Evolutionary conservation across 2,329 filamentous ascomycete genomes (phyloP), one percentile per base, ranked within the genome.

Genomic region (Aspergillus puulaauensis): DNA sequence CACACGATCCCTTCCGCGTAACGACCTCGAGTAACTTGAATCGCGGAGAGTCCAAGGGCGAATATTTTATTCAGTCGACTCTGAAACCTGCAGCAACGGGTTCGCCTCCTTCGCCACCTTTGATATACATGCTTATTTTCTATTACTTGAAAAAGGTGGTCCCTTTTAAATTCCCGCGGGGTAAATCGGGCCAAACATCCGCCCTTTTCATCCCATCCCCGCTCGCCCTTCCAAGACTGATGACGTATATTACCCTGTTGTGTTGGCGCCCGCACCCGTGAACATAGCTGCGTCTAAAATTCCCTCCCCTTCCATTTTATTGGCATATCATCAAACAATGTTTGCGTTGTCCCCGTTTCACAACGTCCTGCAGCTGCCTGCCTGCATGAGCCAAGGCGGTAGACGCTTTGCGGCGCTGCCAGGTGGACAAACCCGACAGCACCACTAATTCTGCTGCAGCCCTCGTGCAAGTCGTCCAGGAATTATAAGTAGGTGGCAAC

Each of bases 361-460:
- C 46, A 44, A 11, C 45, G 19, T 8, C 37, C 23, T 55, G 53
- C 53, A 54, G 33, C 39, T 44, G 53, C 53, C 27, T 55, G 53
- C 53, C 53, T 55, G 46, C 53, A 55, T 50, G 14, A 44, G 53
- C 53, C 46, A 55, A 55, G 53, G 24, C 39, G 39, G 46, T 44
- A 35, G 39, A 51, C 21, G 27, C 27, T 31, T 17, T 33, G 46
- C 40, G 31, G 45, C 39, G 46, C 40, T 51, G 27, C 27, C 27
- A 11, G 27, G 27, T 31, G 39, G 54, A 44, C 46, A 39, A 53
- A 54, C 23, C 31, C 31, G 43, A 35, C 21, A 47, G 39, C 41
- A 46, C 17, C 9, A 23, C 24, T n/a, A 11, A 24, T 14, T 44
- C 14, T 43, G 12, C 37, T 40, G n/a, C 33, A 35, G 24, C 31